Evolutionary conservation across 352 stramenopile genomes (phyloP).

Genomic region (Phytophthora pisi): DNA sequence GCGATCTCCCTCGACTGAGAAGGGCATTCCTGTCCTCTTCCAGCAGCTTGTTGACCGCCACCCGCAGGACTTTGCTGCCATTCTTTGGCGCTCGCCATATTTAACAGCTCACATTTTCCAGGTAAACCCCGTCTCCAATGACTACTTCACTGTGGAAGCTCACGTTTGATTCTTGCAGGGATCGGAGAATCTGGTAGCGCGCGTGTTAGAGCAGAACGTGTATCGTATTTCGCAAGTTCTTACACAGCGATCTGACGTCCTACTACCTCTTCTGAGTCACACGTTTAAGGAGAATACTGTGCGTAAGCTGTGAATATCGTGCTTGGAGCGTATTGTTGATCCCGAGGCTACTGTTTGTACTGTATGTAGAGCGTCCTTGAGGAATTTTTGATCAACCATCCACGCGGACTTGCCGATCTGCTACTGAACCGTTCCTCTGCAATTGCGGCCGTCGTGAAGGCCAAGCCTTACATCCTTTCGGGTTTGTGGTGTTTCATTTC

Average conservation of each 20-base stretch:
- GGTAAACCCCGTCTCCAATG: slow-evolving; percentile 36
- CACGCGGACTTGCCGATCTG: slow-evolving; percentile 61
- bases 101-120: slow-evolving; percentile 76
- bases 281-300: slow-evolving; percentile 71
- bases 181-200: slow-evolving; percentile 58
- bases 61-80: slow-evolving; percentile 50
- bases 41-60: slow-evolving; percentile 69
- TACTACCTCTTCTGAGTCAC: slow-evolving; percentile 59
- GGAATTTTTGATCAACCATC: slow-evolving; percentile 73
- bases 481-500: slow-evolving; percentile 24
- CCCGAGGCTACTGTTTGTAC: neutral
- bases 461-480: slow-evolving; percentile 59
- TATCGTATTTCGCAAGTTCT: slow-evolving; percentile 67
- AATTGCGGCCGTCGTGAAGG: slow-evolving; percentile 56
- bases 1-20: slow-evolving; percentile 3
- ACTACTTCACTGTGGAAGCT: neutral
- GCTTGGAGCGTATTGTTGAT: neutral
- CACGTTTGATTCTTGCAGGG: slow-evolving; percentile 27
- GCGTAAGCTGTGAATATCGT: slow-evolving; percentile 4
- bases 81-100: slow-evolving; percentile 68
- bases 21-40: slow-evolving; percentile 39
- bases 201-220: slow-evolving; percentile 80
- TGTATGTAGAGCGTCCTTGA: slow-evolving; percentile 53
- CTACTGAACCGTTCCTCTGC: slow-evolving; percentile 58
- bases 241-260: slow-evolving; percentile 51